Evolutionary conservation across 495 filamentous ascomycete species (phyloP).

Genomic region (Niebla homalea): DNA sequence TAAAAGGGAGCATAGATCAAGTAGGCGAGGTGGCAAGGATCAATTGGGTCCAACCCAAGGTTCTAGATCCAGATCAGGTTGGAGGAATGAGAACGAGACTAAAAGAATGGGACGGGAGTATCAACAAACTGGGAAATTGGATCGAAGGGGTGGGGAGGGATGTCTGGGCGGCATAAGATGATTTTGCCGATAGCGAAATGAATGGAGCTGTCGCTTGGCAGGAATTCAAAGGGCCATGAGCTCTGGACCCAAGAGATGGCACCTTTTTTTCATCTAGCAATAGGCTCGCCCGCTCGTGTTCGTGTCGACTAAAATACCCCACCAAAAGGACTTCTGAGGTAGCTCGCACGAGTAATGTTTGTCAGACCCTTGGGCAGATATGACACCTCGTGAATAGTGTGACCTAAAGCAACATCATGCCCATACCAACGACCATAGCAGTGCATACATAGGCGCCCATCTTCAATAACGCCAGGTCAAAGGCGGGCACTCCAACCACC

Average conservation of each 20-base stretch:
- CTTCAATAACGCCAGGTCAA: conserved; percentile 50
- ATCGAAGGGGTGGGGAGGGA: conserved; percentile 81
- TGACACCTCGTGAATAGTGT: not conserved
- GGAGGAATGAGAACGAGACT: conserved; percentile 80
- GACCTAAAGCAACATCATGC: conserved; percentile 60
- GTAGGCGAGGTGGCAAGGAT: conserved; percentile 88
- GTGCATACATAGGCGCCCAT: conserved; percentile 55
- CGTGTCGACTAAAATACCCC: no score
- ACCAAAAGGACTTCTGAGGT: no score
- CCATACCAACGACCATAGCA: conserved; percentile 53
- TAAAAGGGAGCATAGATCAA: conserved; percentile 91
- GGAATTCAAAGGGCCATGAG: not conserved
- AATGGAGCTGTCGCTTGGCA: not conserved
- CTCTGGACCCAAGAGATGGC: not conserved
- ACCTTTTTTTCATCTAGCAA: not conserved
- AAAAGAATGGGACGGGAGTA: conserved; percentile 88
- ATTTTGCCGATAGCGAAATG: not conserved
- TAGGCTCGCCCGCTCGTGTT: not conserved
- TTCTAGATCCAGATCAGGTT: conserved; percentile 89
- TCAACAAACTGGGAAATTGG: conserved; percentile 90
- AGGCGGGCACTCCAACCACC: conserved; percentile 34
- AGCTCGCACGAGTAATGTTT: not conserved
- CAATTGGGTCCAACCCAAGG: conserved; percentile 98
- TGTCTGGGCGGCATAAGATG: conserved; percentile 65
- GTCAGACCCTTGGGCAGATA: not conserved